phyloP scores from a whole-genome alignment of 1,139 yeast species.

The Candida neerlandica region DNA sequence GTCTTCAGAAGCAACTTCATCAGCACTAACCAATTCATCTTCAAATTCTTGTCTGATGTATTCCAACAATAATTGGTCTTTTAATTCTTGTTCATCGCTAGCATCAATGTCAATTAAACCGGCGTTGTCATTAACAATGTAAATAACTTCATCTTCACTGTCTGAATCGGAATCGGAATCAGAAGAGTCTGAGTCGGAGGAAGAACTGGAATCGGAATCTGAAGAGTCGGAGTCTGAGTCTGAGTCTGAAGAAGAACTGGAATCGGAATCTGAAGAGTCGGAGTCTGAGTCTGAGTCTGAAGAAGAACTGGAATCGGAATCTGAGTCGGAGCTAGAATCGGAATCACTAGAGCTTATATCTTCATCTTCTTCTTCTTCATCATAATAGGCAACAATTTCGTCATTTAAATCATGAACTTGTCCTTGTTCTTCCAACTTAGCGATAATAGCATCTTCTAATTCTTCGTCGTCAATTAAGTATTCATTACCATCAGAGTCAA shows the following conservation, averaged over 20 bases:
- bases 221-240: not conserved
- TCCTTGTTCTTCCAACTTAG: conserved; percentile 38
- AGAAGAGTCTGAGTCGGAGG: not conserved
- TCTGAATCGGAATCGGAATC: conserved; percentile 15
- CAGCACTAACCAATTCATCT: conserved; percentile 36
- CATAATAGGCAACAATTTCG: conserved; percentile 43
- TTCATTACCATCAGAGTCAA: conserved; percentile 20
- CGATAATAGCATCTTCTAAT: conserved; percentile 38
- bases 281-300: too few relatives aligned
- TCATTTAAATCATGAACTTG: conserved; percentile 42
- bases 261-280: not conserved
- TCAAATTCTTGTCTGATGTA: conserved; percentile 43
- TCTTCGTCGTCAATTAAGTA: conserved; percentile 39
- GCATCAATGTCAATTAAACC: conserved; percentile 26
- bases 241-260: not conserved
- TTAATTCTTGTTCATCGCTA: conserved; percentile 35
- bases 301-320: not conserved
- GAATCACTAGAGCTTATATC: conserved; percentile 1
- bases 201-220: not conserved
- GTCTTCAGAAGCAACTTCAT: conserved; percentile 31
- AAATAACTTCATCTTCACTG: conserved; percentile 17
- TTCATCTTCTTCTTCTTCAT: conserved; percentile 20
- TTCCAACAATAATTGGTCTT: conserved; percentile 41
- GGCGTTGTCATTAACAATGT: conserved; percentile 38
- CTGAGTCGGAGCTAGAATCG: not conserved